Evolutionary conservation across 1,284 basidiomycete species (phyloP), one percentile per base, ranked within the genome.

Genomic region (Malassezia psittaci): DNA sequence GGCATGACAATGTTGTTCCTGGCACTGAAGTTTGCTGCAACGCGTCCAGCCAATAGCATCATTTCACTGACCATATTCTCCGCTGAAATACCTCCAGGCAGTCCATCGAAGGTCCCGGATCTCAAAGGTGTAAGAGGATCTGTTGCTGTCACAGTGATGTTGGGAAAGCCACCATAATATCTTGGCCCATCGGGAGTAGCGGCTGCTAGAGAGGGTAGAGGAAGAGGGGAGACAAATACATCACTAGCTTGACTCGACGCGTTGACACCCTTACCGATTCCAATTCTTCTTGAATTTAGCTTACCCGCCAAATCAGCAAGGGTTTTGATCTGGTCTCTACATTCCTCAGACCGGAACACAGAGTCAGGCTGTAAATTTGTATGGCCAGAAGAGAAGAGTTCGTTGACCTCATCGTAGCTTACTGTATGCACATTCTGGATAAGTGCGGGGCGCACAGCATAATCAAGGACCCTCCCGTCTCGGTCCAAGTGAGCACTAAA

Each of bases 31-130:
- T 77, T 77, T 15, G 88, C 93, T 0, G 86, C 85, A 2, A 85
- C 79, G 1, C 86, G 82, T 53, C 84, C 84, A 0, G 88, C 89
- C 11, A 86, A 71, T 64, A 90, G 85, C 87, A 93, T 93, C 67
- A 81, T 78, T 75, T 96, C 90, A 0, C 84, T 79, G 6, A 98
- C 83, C 45, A 90, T 72, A 24, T 60, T 63, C 21, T 59, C 53
- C 10, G 65, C 51, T 8, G 50, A 42, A 19, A 57, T 52, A 34
- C 55, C 55, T 12, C 55, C 55, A 12, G 55, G 55, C 13, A 52
- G 19, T 4, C 42, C 37, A 48, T 57, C 55, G 13, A 37, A 57
- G 15, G 55, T 52, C 4, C 55, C 55, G 5, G 24, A 33, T 33
- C 32, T 32, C 21, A 52, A n/a, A 3, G 29, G 6, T 18, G 46